A percentile compares a stretch with the other conserved stretches of the same genome.
These are phyloP conservation scores for Pilatotrama ljubarskyi DNA, from an alignment of 768 basidiomycete genomes.

Conservation along the genomic window DNA sequence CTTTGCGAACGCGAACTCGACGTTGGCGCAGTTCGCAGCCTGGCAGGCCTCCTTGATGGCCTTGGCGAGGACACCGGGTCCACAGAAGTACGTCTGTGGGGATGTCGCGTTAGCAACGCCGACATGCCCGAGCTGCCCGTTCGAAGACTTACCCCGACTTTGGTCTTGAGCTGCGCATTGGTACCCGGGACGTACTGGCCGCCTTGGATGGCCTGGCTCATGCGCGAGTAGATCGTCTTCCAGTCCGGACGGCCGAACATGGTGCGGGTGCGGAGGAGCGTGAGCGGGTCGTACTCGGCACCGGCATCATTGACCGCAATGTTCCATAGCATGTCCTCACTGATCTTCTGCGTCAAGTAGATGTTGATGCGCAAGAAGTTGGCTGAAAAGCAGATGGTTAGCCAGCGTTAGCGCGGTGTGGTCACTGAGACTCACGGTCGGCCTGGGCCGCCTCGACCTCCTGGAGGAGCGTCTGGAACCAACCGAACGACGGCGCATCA, in stretches of 20 bases:
- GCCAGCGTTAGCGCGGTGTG: neutral
- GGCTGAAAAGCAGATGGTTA: conserved; percentile 43
- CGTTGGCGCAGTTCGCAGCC: conserved; percentile 50
- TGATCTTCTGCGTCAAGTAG: conserved; percentile 85
- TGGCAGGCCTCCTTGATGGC: conserved; percentile 72
- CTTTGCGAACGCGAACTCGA: conserved; percentile 84
- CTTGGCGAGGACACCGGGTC: conserved; percentile 74
- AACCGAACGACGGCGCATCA: conserved; percentile 96
- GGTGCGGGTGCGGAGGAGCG: conserved; percentile 83
- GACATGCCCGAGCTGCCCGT: conserved; percentile 8
- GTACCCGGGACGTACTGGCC: conserved; percentile 82
- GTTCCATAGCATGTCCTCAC: conserved; percentile 88
- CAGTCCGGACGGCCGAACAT: conserved; percentile 93
- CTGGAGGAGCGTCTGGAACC: conserved; percentile 90
- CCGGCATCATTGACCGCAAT: conserved; percentile 86
- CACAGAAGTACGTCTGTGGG: conserved; percentile 83
- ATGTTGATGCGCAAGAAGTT: conserved; percentile 92
- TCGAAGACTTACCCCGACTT: conserved; percentile 65
- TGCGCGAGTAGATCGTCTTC: conserved; percentile 73
- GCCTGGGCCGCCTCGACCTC: conserved; percentile 87
- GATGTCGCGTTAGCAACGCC: conserved; percentile 7
- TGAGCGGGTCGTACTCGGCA: conserved; percentile 85
- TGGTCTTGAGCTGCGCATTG: conserved; percentile 78
- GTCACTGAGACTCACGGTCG: conserved; percentile 63
- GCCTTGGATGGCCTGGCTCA: conserved; percentile 75